These are phyloP conservation scores for Candolleomyces efflorescens DNA, from an alignment of 768 basidiomycete genomes.

Conservation along the genomic window DNA sequence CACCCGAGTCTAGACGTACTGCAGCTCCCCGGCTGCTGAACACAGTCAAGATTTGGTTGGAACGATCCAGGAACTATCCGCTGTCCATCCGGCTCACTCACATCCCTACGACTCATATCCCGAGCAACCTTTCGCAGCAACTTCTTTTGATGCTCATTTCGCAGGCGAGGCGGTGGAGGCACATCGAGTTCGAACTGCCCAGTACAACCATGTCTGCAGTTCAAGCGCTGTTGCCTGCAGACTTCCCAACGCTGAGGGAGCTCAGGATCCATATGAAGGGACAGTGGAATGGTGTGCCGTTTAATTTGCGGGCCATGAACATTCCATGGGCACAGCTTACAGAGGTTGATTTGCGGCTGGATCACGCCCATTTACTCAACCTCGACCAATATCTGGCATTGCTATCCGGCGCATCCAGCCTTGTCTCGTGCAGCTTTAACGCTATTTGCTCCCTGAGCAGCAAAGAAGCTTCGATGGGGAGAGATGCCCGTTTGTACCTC, in stretches of 20 bases:
- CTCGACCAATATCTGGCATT: conserved; percentile 33
- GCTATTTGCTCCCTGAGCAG: conserved; percentile 24
- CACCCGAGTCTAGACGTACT: not conserved
- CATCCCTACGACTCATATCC: conserved; percentile 13
- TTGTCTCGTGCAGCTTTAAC: conserved; percentile 29
- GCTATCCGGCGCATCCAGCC: conserved; percentile 25
- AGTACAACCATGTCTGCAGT: conserved; percentile 22
- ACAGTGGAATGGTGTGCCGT: conserved; percentile 9
- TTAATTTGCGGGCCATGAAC: conserved; percentile 18
- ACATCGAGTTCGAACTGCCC: conserved; percentile 31
- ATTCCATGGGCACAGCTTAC: conserved; percentile 40
- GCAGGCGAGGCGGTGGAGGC: conserved; percentile 33
- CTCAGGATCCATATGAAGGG: conserved; percentile 28
- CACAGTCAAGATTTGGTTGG: conserved; percentile 31
- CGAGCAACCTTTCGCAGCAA: conserved; percentile 20
- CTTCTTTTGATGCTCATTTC: conserved; percentile 26
- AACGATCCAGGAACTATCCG: conserved; percentile 28
- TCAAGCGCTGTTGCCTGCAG: conserved; percentile 16
- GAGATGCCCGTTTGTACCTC: conserved; percentile 15
- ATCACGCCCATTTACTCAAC: conserved; percentile 26
- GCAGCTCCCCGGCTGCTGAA: conserved; percentile 16
- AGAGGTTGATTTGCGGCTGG: conserved; percentile 30
- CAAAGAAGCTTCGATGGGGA: not conserved
- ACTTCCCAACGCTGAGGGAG: conserved; percentile 26
- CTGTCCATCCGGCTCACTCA: conserved; percentile 29